Evolutionary conservation across 768 basidiomycete species (phyloP).

Genomic region (Lentinula guzmanii): DNA sequence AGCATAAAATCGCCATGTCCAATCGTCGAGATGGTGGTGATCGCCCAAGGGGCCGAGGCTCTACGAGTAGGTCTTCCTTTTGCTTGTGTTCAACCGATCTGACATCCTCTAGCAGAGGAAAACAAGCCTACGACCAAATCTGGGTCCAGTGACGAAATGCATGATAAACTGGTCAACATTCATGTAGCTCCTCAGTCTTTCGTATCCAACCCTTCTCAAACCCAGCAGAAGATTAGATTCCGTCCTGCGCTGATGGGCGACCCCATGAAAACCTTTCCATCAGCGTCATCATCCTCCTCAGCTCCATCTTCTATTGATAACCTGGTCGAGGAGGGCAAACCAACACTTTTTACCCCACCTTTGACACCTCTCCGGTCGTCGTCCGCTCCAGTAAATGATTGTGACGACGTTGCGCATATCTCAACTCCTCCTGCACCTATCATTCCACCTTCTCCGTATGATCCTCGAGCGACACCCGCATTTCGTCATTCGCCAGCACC

Average conservation of each 20-base stretch:
- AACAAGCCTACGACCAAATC: constrained; percentile 32
- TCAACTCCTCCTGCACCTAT: constrained; percentile 27
- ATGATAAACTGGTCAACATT: constrained; percentile 37
- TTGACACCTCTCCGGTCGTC: constrained; percentile 32
- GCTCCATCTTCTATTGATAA: constrained; percentile 15
- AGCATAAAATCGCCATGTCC: constrained; percentile 87
- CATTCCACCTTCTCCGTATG: constrained; percentile 67
- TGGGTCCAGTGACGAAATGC: constrained; percentile 12
- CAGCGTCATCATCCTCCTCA: constrained; percentile 11
- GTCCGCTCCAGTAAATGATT: constrained; percentile 21
- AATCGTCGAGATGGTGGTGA: constrained; percentile 73
- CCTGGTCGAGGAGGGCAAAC: constrained; percentile 1
- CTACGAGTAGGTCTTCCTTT: constrained; percentile 48
- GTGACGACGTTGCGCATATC: constrained; percentile 12
- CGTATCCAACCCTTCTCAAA: constrained; percentile 19
- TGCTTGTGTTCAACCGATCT: background rate
- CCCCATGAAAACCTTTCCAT: constrained; percentile 9
- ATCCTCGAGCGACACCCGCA: constrained; percentile 67
- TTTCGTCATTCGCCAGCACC: constrained; percentile 75
- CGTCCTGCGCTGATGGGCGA: constrained; percentile 27
- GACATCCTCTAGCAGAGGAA: constrained; percentile 38
- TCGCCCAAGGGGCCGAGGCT: constrained; percentile 54
- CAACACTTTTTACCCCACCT: constrained; percentile 12
- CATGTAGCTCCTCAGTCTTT: constrained; percentile 34
- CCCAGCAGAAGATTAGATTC: constrained; percentile 36